Conservation (phyloP, 2,329 filamentous ascomycete genomes). For the Calonectria multiphialidica region DNA sequence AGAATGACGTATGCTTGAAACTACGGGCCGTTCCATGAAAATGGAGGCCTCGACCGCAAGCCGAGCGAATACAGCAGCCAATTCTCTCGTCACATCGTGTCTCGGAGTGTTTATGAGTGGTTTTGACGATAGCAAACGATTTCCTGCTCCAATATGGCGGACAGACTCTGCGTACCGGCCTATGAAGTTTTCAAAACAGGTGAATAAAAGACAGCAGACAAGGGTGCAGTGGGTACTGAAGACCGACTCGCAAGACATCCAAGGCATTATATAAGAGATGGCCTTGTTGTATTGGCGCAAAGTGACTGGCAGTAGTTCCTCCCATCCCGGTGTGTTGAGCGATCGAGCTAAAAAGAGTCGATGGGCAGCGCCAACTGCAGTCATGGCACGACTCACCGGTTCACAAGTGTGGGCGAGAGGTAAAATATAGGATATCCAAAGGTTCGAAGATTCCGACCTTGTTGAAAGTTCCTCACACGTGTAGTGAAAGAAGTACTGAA, state of each 20-base stretch:
- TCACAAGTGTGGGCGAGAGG: neutral
- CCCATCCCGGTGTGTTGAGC: neutral
- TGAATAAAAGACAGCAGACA: neutral
- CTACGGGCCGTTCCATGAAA: neutral
- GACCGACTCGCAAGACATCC: neutral
- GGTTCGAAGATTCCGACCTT: neutral
- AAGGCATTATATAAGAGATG: neutral
- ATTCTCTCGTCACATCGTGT: neutral
- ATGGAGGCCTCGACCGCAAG: neutral
- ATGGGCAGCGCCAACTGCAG: neutral
- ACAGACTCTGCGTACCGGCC: neutral
- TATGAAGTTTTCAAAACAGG: neutral
- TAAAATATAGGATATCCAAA: neutral
- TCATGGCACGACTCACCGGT: neutral
- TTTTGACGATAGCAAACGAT: neutral
- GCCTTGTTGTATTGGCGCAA: neutral
- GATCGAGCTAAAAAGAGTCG: neutral
- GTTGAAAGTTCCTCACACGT: neutral
- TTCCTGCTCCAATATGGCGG: neutral
- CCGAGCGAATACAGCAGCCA: neutral
- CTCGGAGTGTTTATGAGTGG: too few relatives aligned
- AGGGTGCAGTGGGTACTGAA: neutral
- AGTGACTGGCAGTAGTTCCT: neutral
- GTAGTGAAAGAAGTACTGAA: neutral
- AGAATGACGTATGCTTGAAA: neutral